phyloP scores from a whole-genome alignment of 148 eudicot species.

The Rhododendron mucronatum region DNA sequence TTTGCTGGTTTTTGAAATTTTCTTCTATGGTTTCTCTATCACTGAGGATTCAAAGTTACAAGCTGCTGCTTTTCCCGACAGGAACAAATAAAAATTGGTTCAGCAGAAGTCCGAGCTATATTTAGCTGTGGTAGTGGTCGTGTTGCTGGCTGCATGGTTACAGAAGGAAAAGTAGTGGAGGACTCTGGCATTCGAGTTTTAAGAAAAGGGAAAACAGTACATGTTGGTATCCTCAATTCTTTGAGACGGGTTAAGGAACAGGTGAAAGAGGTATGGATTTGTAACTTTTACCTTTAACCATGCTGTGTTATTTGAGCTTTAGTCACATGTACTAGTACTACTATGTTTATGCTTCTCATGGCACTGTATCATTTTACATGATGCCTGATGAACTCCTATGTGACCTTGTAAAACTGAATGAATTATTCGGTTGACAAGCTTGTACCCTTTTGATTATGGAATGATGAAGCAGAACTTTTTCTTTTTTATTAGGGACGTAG shows the following conservation, averaged over 20 bases:
- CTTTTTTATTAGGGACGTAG: neutral
- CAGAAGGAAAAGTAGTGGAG: constrained; percentile 81
- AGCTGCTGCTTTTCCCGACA: constrained; percentile 21
- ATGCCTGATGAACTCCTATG: neutral
- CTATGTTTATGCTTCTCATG: neutral
- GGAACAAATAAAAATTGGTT: constrained; percentile 86
- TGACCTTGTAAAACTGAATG: neutral
- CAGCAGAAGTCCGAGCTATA: constrained; percentile 81
- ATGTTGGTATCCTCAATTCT: constrained; percentile 68
- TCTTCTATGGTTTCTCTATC: neutral
- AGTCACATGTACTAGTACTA: neutral
- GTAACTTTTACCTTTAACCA: neutral
- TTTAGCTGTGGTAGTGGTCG: constrained; percentile 94
- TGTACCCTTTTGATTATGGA: neutral
- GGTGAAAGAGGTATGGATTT: constrained; percentile 73
- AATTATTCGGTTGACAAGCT: neutral
- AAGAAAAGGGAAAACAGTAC: constrained; percentile 62
- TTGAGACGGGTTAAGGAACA: constrained; percentile 87
- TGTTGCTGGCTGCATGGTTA: constrained; percentile 97
- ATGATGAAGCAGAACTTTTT: neutral
- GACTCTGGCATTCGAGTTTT: constrained; percentile 75
- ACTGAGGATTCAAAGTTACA: constrained; percentile 1
- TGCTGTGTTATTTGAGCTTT: neutral
- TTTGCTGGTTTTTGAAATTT: neutral
- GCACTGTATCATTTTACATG: neutral